A percentile compares a stretch with the other conserved stretches of the same genome.
Conservation (phyloP, 2,329 filamentous ascomycete species). For the Dothistroma pini region DNA sequence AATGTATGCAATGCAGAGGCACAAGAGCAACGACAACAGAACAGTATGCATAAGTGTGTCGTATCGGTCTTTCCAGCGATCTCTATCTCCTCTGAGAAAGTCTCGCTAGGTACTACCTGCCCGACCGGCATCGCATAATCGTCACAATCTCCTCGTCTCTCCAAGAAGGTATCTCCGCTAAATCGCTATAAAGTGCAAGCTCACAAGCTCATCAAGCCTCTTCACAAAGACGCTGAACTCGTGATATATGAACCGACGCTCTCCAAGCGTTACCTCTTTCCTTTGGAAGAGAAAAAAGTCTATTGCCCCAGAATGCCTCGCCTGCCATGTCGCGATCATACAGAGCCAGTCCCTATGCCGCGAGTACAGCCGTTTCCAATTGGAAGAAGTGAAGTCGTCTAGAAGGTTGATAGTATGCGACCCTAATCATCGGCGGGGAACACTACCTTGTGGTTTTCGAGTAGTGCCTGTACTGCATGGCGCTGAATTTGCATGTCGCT, state of each 20-base stretch:
- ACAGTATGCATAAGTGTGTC: background rate
- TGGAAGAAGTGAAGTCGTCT: background rate
- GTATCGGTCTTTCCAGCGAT: background rate
- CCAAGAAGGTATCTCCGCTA: constrained; percentile 2
- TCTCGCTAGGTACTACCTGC: background rate
- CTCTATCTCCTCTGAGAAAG: background rate
- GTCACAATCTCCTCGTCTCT: background rate
- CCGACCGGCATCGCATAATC: background rate
- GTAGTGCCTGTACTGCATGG: constrained; percentile 82
- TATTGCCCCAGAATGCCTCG: background rate
- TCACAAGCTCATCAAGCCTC: background rate
- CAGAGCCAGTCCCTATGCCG: background rate
- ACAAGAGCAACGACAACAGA: background rate
- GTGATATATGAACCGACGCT: background rate
- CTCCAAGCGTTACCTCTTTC: background rate
- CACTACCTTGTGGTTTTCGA: constrained; percentile 82
- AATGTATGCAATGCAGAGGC: background rate
- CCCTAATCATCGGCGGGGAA: constrained; percentile 48
- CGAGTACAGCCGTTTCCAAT: background rate
- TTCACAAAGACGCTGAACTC: background rate
- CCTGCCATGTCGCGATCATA: background rate
- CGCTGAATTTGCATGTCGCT: constrained; percentile 95
- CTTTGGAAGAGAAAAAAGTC: background rate
- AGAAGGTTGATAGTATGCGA: background rate
- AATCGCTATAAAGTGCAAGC: background rate